phyloP scores from a whole-genome alignment of 2,329 filamentous ascomycete species.

The Ascochyta rabiei region DNA sequence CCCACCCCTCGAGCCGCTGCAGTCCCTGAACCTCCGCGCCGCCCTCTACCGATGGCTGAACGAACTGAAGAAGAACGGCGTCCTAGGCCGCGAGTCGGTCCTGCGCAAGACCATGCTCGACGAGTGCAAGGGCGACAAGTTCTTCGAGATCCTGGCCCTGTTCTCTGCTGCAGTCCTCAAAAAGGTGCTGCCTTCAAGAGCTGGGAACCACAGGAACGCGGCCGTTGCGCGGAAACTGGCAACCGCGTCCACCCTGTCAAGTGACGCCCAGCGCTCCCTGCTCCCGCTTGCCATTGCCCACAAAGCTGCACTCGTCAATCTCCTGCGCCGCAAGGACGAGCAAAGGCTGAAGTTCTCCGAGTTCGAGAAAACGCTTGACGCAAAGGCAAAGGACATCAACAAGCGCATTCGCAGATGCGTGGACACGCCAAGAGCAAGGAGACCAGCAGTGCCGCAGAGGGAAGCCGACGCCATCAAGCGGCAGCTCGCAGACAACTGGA shows the following conservation, averaged over 20 bases:
- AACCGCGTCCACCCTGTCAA: conserved; percentile 46
- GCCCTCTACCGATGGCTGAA: conserved; percentile 82
- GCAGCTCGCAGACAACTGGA: conserved; percentile 74
- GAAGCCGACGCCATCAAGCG: conserved; percentile 57
- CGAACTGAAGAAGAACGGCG: conserved; percentile 84
- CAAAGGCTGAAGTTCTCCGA: conserved; percentile 64
- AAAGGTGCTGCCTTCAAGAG: conserved; percentile 63
- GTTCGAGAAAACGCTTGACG: conserved; percentile 68
- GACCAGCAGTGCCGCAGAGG: conserved; percentile 39
- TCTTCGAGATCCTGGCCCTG: conserved; percentile 82
- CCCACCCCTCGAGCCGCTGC: conserved; percentile 85
- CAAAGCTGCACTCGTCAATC: conserved; percentile 66
- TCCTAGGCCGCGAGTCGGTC: conserved; percentile 77
- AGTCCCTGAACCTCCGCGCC: conserved; percentile 87
- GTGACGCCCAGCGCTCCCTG: conserved; percentile 52
- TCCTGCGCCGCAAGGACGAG: conserved; percentile 65
- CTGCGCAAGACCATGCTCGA: conserved; percentile 95
- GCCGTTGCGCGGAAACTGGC: conserved; percentile 59
- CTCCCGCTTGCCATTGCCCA: conserved; percentile 75
- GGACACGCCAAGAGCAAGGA: conserved; percentile 31
- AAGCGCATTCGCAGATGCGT: conserved; percentile 56
- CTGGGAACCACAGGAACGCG: conserved; percentile 44
- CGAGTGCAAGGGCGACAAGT: conserved; percentile 89
- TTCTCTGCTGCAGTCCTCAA: conserved; percentile 86
- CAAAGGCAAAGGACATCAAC: conserved; percentile 66